Conservation (phyloP, 805 yeast genomes). For the Kuraishia hungarica region DNA sequence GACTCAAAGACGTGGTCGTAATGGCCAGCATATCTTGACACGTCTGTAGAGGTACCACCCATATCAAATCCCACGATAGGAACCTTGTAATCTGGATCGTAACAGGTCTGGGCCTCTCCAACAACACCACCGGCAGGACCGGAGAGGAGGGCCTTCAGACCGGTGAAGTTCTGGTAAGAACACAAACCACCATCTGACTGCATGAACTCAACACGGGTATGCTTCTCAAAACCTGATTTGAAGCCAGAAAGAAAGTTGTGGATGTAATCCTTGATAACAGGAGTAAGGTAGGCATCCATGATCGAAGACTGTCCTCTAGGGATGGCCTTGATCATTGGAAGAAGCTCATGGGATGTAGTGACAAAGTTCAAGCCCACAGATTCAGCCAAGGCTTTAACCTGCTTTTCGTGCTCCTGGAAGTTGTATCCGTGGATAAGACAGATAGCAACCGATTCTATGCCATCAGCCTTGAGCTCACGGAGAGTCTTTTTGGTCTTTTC, state of each 20-base stretch:
- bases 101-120: constrained; percentile 84
- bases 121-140: constrained; percentile 99
- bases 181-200: constrained; percentile 95
- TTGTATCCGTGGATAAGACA: constrained; percentile 28
- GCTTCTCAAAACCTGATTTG: constrained; percentile 18
- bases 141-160: constrained; percentile 78
- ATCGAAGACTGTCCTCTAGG: constrained; percentile 31
- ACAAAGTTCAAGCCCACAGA: constrained; percentile 31
- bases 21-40: constrained; percentile 57
- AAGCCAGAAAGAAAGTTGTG: constrained; percentile 25
- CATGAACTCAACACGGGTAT: constrained; percentile 53
- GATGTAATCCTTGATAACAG: constrained; percentile 29
- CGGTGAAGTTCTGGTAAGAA: constrained; percentile 77
- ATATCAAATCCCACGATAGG: constrained; percentile 80
- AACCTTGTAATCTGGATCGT: constrained; percentile 36
- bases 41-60: constrained; percentile 92
- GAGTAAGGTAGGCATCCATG: constrained; percentile 34
- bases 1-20: constrained; percentile 79
- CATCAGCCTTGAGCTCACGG: constrained; percentile 13
- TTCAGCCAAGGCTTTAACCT: constrained; percentile 23
- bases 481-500: constrained; percentile 14
- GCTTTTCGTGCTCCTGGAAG: constrained; percentile 28
- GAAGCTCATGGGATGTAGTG: constrained; percentile 24
- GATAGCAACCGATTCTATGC: constrained; percentile 24
- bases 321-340: constrained; percentile 27